Evolutionary conservation across 1,284 basidiomycete species (phyloP).

Genomic region (Boletus smithii): DNA sequence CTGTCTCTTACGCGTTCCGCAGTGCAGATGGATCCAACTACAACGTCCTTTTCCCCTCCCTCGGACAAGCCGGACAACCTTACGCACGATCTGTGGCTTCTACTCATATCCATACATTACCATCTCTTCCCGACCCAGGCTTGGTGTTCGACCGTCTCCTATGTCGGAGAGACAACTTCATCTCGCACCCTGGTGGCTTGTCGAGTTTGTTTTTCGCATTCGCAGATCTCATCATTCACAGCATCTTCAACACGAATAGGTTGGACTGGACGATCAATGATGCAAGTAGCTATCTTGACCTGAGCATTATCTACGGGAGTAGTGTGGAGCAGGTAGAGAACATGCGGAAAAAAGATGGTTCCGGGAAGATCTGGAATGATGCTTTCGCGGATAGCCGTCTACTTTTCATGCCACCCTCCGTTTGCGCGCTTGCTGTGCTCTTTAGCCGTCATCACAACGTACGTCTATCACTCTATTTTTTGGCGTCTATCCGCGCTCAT

Average conservation of each 20-base stretch:
- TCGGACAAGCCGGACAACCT: slow-evolving; percentile 60
- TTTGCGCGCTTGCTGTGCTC: slow-evolving; percentile 65
- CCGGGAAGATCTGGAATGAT: slow-evolving; percentile 65
- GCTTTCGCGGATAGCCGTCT: slow-evolving; percentile 66
- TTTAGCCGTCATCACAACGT: slow-evolving; percentile 77
- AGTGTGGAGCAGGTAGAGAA: slow-evolving; percentile 45
- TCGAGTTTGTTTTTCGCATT: slow-evolving; percentile 74
- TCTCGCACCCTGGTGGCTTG: slow-evolving; percentile 56
- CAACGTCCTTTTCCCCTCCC: slow-evolving; percentile 49
- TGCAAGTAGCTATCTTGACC: slow-evolving; percentile 73
- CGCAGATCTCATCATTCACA: slow-evolving; percentile 75
- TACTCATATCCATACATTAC: slow-evolving; percentile 39
- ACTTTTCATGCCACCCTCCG: slow-evolving; percentile 73
- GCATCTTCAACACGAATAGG: slow-evolving; percentile 63
- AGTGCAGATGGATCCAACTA: slow-evolving; percentile 59
- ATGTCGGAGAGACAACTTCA: slow-evolving; percentile 44
- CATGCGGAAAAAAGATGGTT: slow-evolving; percentile 61
- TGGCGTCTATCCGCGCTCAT: slow-evolving; percentile 3
- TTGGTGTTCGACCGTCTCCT: slow-evolving; percentile 74
- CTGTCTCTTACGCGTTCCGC: slow-evolving; percentile 48
- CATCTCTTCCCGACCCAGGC: slow-evolving; percentile 61
- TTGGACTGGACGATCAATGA: slow-evolving; percentile 58
- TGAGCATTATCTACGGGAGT: slow-evolving; percentile 73
- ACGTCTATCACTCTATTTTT: slow-evolving; percentile 18
- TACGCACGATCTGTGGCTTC: slow-evolving; percentile 73